phyloP scores from a whole-genome alignment of 2,329 filamentous ascomycete genomes.

The Pyrenophora teres region DNA sequence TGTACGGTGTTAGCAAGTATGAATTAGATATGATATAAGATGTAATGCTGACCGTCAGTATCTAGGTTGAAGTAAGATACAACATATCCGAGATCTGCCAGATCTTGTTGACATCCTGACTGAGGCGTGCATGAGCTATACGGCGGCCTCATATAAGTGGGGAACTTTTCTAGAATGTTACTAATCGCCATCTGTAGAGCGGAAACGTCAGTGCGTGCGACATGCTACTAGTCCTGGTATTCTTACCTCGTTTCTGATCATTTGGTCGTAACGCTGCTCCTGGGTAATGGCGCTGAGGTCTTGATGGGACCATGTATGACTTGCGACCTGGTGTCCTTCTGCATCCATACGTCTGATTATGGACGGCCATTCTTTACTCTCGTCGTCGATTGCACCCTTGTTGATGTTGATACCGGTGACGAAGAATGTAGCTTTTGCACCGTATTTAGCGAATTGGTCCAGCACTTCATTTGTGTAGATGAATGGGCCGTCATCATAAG shows the following conservation, averaged over 20 bases:
- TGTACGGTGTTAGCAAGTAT: slow-evolving; percentile 4
- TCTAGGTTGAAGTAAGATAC: slow-evolving; percentile 66
- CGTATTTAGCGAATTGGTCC: slow-evolving; percentile 60
- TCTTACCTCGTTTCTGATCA: slow-evolving; percentile 54
- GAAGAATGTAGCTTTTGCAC: slow-evolving; percentile 72
- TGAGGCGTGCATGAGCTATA: slow-evolving; percentile 52
- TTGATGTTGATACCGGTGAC: slow-evolving; percentile 62
- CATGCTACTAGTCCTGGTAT: accelerated
- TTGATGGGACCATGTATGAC: slow-evolving; percentile 62
- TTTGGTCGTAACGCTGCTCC: slow-evolving; percentile 53
- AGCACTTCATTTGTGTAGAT: slow-evolving; percentile 66
- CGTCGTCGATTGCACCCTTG: slow-evolving; percentile 60
- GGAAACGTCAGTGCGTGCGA: not conserved
- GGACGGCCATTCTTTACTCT: slow-evolving; percentile 50
- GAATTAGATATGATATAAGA: slow-evolving; percentile 37
- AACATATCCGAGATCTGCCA: slow-evolving; percentile 59
- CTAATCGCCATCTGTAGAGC: slow-evolving; percentile 52
- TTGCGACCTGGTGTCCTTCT: slow-evolving; percentile 65
- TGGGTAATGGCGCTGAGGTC: slow-evolving; percentile 53
- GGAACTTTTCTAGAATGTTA: slow-evolving; percentile 60
- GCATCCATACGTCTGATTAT: slow-evolving; percentile 60
- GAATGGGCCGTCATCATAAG: slow-evolving; percentile 69
- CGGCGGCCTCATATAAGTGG: slow-evolving; percentile 59
- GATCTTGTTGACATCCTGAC: slow-evolving; percentile 43
- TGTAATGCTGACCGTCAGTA: slow-evolving; percentile 47